phyloP scores from a whole-genome alignment of 331 rosid species.

The Saraca asoca region DNA sequence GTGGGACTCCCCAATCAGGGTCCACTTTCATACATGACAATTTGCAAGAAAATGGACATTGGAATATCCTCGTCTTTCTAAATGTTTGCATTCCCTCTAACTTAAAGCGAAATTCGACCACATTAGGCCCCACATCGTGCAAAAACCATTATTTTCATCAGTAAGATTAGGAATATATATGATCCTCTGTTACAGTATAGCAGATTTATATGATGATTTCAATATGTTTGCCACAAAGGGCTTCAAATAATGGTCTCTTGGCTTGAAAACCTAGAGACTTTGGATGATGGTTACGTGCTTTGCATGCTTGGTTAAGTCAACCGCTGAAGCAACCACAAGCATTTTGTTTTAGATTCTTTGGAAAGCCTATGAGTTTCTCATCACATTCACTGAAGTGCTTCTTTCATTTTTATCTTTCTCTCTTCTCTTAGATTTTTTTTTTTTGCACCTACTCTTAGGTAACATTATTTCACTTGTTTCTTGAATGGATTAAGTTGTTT shows the following conservation, averaged over 20 bases:
- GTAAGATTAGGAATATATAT: background rate
- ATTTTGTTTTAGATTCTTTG: slow-evolving; percentile 8
- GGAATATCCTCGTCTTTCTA: slow-evolving; percentile 39
- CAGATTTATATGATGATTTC: background rate
- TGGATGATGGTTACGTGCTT: slow-evolving; percentile 56
- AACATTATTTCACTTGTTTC: background rate
- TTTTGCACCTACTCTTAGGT: slow-evolving; percentile 36
- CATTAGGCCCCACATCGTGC: slow-evolving; percentile 1
- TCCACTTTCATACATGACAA: too few species aligned
- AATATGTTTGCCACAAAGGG: too few species aligned
- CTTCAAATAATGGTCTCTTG: slow-evolving; percentile 47
- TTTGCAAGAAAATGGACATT: slow-evolving; percentile 26
- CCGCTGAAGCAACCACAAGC: slow-evolving; percentile 23
- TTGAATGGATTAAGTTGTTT: background rate
- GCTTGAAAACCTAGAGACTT: slow-evolving; percentile 65
- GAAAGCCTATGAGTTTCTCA: slow-evolving; percentile 12
- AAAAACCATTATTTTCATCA: slow-evolving; percentile 15
- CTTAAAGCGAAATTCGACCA: slow-evolving; percentile 37
- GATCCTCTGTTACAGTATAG: background rate
- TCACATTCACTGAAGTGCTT: slow-evolving; percentile 22
- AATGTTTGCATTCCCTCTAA: slow-evolving; percentile 43
- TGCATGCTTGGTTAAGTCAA: slow-evolving; percentile 39
- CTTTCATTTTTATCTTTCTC: slow-evolving; percentile 11
- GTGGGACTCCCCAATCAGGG: too few species aligned
- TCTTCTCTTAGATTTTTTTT: slow-evolving; percentile 15